phyloP scores from a whole-genome alignment of 768 basidiomycete genomes.

The Lactifluus rugatus region DNA sequence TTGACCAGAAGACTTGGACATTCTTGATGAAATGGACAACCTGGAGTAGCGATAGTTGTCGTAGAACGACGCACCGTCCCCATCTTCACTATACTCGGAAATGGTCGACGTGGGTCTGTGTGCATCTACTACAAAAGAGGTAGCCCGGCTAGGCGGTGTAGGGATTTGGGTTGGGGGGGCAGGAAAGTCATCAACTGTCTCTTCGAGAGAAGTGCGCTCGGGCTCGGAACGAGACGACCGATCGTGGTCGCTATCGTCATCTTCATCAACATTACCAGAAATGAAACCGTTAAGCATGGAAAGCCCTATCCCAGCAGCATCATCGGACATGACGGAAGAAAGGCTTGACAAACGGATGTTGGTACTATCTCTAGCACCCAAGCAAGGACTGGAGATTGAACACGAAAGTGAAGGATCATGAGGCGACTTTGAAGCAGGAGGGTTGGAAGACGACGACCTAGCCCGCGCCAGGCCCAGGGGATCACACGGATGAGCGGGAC shows the following conservation, averaged over 20 bases:
- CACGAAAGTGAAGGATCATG: neutral
- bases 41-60: slow-evolving; percentile 72
- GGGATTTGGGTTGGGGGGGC: slow-evolving; percentile 15
- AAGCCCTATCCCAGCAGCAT: slow-evolving; percentile 58
- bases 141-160: neutral
- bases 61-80: slow-evolving; percentile 66
- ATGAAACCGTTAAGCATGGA: slow-evolving; percentile 48
- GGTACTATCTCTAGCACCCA: neutral
- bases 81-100: slow-evolving; percentile 33
- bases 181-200: slow-evolving; percentile 19
- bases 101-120: slow-evolving; percentile 3
- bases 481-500: neutral
- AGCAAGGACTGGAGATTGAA: neutral
- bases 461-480: neutral
- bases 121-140: neutral
- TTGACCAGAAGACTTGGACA: slow-evolving; percentile 31
- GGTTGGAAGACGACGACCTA: neutral
- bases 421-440: neutral
- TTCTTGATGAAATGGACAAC: slow-evolving; percentile 39
- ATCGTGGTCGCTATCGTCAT: slow-evolving; percentile 21
- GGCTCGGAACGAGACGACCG: neutral
- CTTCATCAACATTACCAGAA: slow-evolving; percentile 28
- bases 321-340: slow-evolving; percentile 41
- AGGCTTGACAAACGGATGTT: slow-evolving; percentile 20
- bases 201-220: slow-evolving; percentile 14